phyloP scores from a whole-genome alignment of 495 filamentous ascomycete genomes.

The Penicillium samsonianum region DNA sequence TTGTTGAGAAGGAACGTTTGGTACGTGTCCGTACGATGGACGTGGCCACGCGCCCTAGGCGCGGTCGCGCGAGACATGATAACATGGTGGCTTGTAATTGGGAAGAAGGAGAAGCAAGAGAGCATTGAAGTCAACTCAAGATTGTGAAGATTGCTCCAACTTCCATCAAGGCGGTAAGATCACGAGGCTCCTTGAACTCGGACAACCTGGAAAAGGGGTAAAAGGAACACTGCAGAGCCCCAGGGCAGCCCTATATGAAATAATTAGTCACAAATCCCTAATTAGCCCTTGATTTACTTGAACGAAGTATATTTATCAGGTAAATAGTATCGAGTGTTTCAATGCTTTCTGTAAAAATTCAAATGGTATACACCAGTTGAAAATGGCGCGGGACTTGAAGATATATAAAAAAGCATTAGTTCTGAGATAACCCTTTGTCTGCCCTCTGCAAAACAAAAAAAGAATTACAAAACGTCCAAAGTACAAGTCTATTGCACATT shows the following conservation, averaged over 20 bases:
- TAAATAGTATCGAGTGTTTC: neutral
- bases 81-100: slow-evolving; percentile 2
- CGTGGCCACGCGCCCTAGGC: slow-evolving; percentile 19
- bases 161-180: neutral
- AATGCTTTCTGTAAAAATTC: neutral
- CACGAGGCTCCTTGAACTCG: neutral
- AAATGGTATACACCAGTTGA: no score
- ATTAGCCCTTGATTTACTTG: no score
- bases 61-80: slow-evolving; percentile 13
- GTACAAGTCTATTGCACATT: neutral
- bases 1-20: slow-evolving; percentile 16
- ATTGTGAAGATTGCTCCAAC: neutral
- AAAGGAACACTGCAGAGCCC: neutral
- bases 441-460: no score
- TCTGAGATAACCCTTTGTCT: no score
- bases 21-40: slow-evolving; percentile 7
- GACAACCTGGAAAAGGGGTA: neutral
- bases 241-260: neutral
- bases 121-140: neutral
- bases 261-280: neutral
- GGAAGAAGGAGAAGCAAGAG: neutral
- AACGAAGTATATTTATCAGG: neutral
- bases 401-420: no score
- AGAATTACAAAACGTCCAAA: no score
- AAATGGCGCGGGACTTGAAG: no score